Conservation (phyloP, 345 rosid species). For the Iberis pinnata region DNA sequence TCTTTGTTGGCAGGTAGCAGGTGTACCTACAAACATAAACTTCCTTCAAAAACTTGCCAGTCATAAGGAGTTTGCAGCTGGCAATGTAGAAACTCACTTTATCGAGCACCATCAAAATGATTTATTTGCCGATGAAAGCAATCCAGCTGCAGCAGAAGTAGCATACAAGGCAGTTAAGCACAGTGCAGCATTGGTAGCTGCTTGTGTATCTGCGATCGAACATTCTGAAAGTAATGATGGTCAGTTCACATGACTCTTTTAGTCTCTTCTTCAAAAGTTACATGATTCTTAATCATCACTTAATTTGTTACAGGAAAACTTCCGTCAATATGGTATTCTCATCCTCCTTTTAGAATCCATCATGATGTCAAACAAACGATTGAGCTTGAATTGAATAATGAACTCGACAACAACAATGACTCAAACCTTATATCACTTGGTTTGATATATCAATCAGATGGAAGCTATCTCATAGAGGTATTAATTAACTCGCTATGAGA, state of each 20-base stretch:
- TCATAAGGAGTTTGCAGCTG: slow-evolving; percentile 67
- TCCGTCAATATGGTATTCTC: slow-evolving; percentile 56
- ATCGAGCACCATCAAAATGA: slow-evolving; percentile 71
- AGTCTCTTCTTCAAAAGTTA: slow-evolving; percentile 12
- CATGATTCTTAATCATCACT: slow-evolving; percentile 8
- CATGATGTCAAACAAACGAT: slow-evolving; percentile 47
- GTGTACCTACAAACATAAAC: slow-evolving; percentile 84
- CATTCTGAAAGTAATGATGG: slow-evolving; percentile 42
- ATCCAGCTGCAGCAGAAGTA: slow-evolving; percentile 38
- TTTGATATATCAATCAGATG: slow-evolving; percentile 46
- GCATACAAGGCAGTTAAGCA: slow-evolving; percentile 42
- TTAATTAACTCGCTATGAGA: slow-evolving; percentile 18
- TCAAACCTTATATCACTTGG: slow-evolving; percentile 40
- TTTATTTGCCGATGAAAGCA: slow-evolving; percentile 56
- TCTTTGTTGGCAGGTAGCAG: slow-evolving; percentile 68
- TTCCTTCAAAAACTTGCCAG: slow-evolving; percentile 73
- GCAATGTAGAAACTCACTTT: slow-evolving; percentile 89
- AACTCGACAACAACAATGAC: slow-evolving; percentile 38
- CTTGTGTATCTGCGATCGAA: slow-evolving; percentile 64
- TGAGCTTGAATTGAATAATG: slow-evolving; percentile 75
- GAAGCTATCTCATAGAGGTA: slow-evolving; percentile 68
- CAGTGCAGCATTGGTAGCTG: slow-evolving; percentile 61
- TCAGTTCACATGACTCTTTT: slow-evolving; percentile 32
- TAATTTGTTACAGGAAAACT: slow-evolving; percentile 43
- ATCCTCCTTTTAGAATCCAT: slow-evolving; percentile 80